phyloP scores from a whole-genome alignment of 495 filamentous ascomycete species.

The Penicillium bovifimosum region DNA sequence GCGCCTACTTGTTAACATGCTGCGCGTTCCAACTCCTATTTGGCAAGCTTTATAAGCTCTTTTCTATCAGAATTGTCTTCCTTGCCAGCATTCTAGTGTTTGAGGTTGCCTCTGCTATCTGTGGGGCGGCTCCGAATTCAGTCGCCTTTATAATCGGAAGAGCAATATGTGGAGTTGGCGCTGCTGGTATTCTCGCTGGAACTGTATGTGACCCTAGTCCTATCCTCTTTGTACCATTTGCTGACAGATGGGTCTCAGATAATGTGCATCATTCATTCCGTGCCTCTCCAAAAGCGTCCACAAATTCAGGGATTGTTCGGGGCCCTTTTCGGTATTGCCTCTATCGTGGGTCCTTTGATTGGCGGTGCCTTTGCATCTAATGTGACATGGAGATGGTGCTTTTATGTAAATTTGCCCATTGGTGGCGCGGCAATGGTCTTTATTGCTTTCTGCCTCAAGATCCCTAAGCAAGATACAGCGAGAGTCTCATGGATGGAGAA shows the following conservation, averaged over 20 bases:
- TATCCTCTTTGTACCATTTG: too few species aligned
- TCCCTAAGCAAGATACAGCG: too few species aligned
- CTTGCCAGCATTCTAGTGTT: background rate
- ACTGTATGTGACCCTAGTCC: too few species aligned
- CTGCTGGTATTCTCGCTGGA: background rate
- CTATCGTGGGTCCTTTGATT: background rate
- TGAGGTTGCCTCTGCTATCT: background rate
- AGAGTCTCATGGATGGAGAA: too few species aligned
- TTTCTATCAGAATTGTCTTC: background rate
- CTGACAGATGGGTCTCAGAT: too few species aligned
- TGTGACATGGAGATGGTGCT: background rate
- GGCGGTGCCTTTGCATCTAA: background rate
- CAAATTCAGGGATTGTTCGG: background rate
- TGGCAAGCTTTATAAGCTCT: background rate
- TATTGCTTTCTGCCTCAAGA: too few species aligned
- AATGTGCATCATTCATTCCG: too few species aligned
- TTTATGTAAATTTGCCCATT: background rate
- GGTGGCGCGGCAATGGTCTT: too few species aligned
- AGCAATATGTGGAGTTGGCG: background rate
- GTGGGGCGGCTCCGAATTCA: background rate
- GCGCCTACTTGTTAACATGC: background rate
- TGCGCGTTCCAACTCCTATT: background rate
- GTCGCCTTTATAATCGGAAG: background rate
- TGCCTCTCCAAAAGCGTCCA: background rate
- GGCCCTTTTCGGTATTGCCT: background rate